phyloP scores from a whole-genome alignment of 148 eudicot genomes.

The Cornus controversa region DNA sequence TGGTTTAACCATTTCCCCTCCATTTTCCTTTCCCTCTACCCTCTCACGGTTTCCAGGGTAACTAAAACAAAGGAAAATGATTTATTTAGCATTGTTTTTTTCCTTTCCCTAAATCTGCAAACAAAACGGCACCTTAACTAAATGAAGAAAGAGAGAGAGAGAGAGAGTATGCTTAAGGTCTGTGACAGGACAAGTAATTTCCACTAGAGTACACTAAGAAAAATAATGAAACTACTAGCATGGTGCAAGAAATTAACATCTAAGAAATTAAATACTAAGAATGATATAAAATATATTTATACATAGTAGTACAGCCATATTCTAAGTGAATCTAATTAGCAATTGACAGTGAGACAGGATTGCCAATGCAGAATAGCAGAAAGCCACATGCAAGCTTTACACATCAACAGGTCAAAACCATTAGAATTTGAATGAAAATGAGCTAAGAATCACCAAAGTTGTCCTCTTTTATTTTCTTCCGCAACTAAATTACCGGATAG shows the following conservation, averaged over 20 bases:
- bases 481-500: neutral
- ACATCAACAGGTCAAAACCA: neutral
- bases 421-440: neutral
- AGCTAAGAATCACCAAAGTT: neutral
- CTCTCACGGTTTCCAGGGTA: too few species aligned
- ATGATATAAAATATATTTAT: too few species aligned
- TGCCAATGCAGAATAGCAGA: neutral
- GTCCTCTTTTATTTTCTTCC: neutral
- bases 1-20: too few species aligned
- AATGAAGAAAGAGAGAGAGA: too few species aligned
- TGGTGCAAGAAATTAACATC: neutral
- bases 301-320: neutral
- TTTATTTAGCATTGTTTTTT: too few species aligned
- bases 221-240: neutral
- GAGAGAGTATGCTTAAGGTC: too few species aligned
- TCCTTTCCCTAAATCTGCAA: too few species aligned
- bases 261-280: neutral
- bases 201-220: neutral
- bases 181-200: too few species aligned
- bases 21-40: too few species aligned
- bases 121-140: too few species aligned
- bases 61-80: too few species aligned
- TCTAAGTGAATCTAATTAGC: too few species aligned
- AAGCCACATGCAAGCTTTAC: neutral
- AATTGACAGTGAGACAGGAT: neutral